Conservation (phyloP, 345 rosid genomes). For the Mangifera indica region DNA sequence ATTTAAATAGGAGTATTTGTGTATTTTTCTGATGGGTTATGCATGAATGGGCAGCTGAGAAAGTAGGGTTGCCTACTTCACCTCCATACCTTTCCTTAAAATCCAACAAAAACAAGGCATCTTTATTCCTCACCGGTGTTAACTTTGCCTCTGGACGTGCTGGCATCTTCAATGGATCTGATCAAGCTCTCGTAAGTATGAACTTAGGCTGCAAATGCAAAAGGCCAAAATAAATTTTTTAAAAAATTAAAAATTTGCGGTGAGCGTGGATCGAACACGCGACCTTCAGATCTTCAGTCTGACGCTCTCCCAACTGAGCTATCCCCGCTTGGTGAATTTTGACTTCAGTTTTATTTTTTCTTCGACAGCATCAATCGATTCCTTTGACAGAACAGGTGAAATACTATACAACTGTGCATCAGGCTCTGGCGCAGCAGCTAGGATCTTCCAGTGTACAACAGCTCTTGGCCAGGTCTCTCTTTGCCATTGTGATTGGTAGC, state of each 20-base stretch:
- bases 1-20: too few species aligned
- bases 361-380: conserved; percentile 38
- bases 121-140: conserved; percentile 35
- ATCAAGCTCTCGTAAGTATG: conserved; percentile 42
- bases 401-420: conserved; percentile 34
- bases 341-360: conserved; percentile 7
- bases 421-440: conserved; percentile 26
- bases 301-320: conserved; percentile 99
- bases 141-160: conserved; percentile 50
- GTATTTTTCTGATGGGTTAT: neutral
- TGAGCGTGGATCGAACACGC: conserved; percentile 61
- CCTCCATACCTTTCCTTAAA: conserved; percentile 39
- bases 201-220: neutral
- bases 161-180: conserved; percentile 59
- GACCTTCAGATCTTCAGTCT: conserved; percentile 78
- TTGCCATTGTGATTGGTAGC: conserved; percentile 52
- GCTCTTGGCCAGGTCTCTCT: conserved; percentile 52
- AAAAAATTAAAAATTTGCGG: conserved; percentile 27
- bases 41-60: conserved; percentile 36
- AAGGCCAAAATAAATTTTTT: too few species aligned
- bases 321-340: conserved; percentile 58
- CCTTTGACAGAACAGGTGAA: conserved; percentile 54
- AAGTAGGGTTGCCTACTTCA: conserved; percentile 44
- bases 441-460: conserved; percentile 34
- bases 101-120: neutral